A percentile compares a stretch with the other conserved stretches of the same genome.
Conservation (phyloP, 129 eudicot genomes). For the Erigeron canadensis region DNA sequence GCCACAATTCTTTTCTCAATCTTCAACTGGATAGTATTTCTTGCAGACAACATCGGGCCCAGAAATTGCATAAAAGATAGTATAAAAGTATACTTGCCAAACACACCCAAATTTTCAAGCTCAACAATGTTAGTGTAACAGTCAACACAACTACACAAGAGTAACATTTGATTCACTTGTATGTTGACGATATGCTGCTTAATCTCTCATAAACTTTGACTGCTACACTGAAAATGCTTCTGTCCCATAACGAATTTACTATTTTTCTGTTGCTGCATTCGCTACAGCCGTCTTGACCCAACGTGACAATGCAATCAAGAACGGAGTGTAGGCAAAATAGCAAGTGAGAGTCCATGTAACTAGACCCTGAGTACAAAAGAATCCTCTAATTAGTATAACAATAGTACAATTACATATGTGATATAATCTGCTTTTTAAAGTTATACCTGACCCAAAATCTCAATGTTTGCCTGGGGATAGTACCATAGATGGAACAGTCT, state of each 20-base stretch:
- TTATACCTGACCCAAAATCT: constrained; percentile 69
- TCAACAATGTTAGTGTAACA: too few relatives aligned
- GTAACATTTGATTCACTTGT: neutral
- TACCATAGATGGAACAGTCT: constrained; percentile 72
- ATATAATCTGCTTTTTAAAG: neutral
- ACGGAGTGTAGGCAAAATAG: constrained; percentile 73
- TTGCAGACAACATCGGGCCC: too few relatives aligned
- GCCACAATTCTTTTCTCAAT: too few relatives aligned
- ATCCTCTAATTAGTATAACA: neutral
- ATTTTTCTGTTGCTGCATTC: constrained; percentile 12
- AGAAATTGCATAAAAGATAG: too few relatives aligned
- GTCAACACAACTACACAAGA: too few relatives aligned
- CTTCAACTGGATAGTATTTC: too few relatives aligned
- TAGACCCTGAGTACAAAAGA: constrained; percentile 48
- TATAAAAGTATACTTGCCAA: too few relatives aligned
- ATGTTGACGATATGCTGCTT: neutral
- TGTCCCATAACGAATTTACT: neutral
- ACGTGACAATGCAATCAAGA: constrained; percentile 70
- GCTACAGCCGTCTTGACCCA: constrained; percentile 47
- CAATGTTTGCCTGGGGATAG: constrained; percentile 74
- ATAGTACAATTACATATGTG: neutral
- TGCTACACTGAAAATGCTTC: neutral
- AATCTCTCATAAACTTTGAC: neutral
- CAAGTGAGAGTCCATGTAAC: constrained; percentile 85
- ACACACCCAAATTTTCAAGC: too few relatives aligned